Evolutionary conservation across 1,139 yeast genomes (phyloP), one percentile per base, ranked within the genome.

Genomic region (Sugiyamaella sp.): DNA sequence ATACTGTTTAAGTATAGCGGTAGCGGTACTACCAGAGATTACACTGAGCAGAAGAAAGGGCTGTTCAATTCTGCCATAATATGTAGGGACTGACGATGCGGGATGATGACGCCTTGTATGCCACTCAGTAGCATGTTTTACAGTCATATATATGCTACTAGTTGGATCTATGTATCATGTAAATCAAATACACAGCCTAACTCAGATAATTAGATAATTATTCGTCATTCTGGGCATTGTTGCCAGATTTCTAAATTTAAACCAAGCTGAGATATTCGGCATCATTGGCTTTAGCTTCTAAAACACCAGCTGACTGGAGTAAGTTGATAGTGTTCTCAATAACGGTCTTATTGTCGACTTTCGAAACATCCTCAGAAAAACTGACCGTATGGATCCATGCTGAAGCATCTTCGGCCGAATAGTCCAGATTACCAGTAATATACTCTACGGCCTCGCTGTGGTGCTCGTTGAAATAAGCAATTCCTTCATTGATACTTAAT

Each of bases 361-460:
- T 60, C 1, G 80, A 77, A 6, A 83, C 77, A 33, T 78, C 70
- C 4, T 71, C 61, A 60, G 80, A 78, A 71, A 89, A 89, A 57
- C 74, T 66, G 10, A 89, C 96, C 0, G 95, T 87, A 59, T 84
- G 77, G 57, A 86, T 74, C 97, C 97, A 89, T 56, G 81, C 85
- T 17, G 74, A 70, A 10, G 96, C 95, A 69, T 90, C 97, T 51
- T 79, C 89, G 52, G 78, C 76, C 1, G 88, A 72, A 71, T 90
- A 90, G 69, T 89, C 96, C 62, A 90, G 76, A 62, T 86, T 80
- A 4, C 75, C 71, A 41, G 81, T 74, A 58, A 90, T 90, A 64
- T 80, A 82, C 48, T 78, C 74, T 8, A 85, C 77, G 0, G 93
- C 87, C 64, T 86, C 90, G 1, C 83, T 84, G 24, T 74, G 76